phyloP scores from a whole-genome alignment of 371 early-diverging fungal genomes.

The Lichtheimia ornata region DNA sequence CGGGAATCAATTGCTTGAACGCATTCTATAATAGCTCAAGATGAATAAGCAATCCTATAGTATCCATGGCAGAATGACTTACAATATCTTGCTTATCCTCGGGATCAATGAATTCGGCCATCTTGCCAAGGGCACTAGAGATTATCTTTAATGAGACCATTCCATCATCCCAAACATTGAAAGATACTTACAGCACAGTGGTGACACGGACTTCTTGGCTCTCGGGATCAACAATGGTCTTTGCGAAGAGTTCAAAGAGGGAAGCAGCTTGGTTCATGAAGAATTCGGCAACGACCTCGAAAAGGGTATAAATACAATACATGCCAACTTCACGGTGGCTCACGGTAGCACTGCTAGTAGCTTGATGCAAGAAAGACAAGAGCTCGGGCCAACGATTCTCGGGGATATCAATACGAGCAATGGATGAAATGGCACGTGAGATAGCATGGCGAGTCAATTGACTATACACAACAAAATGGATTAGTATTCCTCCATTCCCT shows the following conservation, averaged over 20 bases:
- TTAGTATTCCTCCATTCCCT: not conserved
- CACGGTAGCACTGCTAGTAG: conserved; percentile 63
- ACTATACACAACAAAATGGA: conserved; percentile 29
- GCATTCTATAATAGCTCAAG: conserved; percentile 4
- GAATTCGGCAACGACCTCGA: conserved; percentile 78
- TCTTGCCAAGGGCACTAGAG: conserved; percentile 70
- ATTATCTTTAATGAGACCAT: not conserved
- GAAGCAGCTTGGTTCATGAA: conserved; percentile 63
- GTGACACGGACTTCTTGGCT: conserved; percentile 76
- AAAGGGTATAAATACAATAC: conserved; percentile 77
- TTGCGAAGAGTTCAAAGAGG: conserved; percentile 70
- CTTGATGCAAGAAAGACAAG: conserved; percentile 70
- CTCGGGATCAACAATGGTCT: conserved; percentile 77
- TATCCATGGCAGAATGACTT: conserved; percentile 17
- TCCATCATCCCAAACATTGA: not conserved
- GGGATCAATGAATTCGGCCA: conserved; percentile 81
- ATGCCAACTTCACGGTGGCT: conserved; percentile 85
- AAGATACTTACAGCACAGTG: conserved; percentile 58
- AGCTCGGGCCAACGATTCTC: conserved; percentile 79
- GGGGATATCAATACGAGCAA: conserved; percentile 80
- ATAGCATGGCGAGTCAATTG: conserved; percentile 71
- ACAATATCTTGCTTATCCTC: conserved; percentile 67
- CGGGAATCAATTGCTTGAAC: conserved; percentile 60
- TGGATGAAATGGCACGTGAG: conserved; percentile 81
- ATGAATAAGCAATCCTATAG: not conserved